Percentiles rank a stretch among this genome's conserved stretches.
phyloP scores from a whole-genome alignment of 495 filamentous ascomycete genomes.

The Annulohypoxylon nitens region DNA sequence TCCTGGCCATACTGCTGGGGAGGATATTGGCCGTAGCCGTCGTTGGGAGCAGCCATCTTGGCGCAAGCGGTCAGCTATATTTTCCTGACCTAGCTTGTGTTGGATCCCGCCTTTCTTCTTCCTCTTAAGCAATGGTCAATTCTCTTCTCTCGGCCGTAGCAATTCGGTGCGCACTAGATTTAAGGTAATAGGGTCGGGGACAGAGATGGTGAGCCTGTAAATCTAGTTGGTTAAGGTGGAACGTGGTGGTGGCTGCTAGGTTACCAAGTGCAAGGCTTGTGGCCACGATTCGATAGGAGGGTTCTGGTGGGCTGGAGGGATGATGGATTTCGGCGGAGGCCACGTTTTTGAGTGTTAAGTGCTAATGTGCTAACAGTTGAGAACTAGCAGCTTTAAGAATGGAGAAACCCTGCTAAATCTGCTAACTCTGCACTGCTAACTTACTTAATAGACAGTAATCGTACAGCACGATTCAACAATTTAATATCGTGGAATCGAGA shows the following conservation, averaged over 20 bases:
- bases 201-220: neutral
- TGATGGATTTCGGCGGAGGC: constrained; percentile 37
- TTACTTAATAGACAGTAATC: neutral
- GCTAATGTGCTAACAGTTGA: constrained; percentile 1
- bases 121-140: constrained; percentile 2
- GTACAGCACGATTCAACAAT: neutral
- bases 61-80: constrained; percentile 40
- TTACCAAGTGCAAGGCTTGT: constrained; percentile 29
- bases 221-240: constrained; percentile 13
- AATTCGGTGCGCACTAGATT: constrained; percentile 10
- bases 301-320: constrained; percentile 10
- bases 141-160: constrained; percentile 5
- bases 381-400: constrained; percentile 19
- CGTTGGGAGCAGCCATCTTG: constrained; percentile 68
- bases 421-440: no score
- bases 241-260: constrained; percentile 6
- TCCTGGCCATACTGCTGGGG: constrained; percentile 72
- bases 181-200: constrained; percentile 4
- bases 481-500: neutral
- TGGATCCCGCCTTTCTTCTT: constrained; percentile 14
- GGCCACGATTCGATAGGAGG: constrained; percentile 40
- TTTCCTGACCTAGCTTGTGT: constrained; percentile 10
- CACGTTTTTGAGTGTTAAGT: constrained; percentile 38
- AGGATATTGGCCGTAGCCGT: constrained; percentile 70
- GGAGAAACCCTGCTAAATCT: constrained; percentile 5